Conservation (phyloP, 2,329 filamentous ascomycete genomes). For the Aspergillus sp. region DNA sequence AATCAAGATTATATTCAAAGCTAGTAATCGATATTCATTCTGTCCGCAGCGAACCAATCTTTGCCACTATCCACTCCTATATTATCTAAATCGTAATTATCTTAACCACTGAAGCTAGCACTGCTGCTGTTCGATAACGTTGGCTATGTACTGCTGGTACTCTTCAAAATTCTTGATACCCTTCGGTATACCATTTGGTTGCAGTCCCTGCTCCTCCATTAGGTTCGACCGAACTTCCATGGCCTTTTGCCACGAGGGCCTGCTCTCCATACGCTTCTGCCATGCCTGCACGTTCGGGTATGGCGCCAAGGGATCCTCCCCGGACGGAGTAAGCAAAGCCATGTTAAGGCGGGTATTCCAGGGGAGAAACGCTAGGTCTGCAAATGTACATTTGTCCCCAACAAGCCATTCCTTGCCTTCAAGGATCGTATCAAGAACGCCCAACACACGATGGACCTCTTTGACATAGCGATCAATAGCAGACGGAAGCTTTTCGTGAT, state of each 20-base stretch:
- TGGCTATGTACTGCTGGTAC: not conserved
- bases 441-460: not conserved
- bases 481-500: not conserved
- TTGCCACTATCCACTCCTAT: no score
- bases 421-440: not conserved
- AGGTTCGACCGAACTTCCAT: not conserved
- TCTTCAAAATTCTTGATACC: not conserved
- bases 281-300: conserved; percentile 5
- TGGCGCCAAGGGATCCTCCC: not conserved
- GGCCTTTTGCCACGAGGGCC: not conserved
- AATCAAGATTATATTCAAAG: no score
- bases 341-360: not conserved
- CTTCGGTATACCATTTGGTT: conserved; percentile 1
- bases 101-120: conserved; percentile 5
- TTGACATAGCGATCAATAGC: not conserved
- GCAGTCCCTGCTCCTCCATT: conserved; percentile 1
- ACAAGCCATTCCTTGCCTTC: conserved; percentile 1
- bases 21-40: no score
- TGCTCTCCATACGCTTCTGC: not conserved
- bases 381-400: conserved; percentile 9
- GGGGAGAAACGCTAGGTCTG: not conserved
- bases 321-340: not conserved
- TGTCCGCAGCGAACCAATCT: no score
- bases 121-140: conserved; percentile 10
- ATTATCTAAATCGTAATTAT: no score